Evolutionary conservation across 2,329 filamentous ascomycete genomes (phyloP).

Genomic region (Calonectria ilicicola): DNA sequence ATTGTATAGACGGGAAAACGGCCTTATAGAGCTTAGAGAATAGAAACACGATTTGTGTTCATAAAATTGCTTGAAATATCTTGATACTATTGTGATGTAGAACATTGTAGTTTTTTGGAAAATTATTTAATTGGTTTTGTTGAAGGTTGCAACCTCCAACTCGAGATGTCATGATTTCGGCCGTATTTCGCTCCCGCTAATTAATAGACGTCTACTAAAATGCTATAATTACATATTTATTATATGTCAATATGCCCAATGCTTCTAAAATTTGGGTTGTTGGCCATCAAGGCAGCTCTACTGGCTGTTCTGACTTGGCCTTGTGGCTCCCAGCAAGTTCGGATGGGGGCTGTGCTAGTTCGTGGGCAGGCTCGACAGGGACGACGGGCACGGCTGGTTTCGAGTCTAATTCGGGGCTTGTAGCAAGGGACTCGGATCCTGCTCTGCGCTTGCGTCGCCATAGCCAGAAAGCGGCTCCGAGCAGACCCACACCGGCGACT

Average conservation of each 20-base stretch:
- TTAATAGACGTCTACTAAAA: background rate
- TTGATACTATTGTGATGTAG: too few species aligned
- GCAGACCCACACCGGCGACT: background rate
- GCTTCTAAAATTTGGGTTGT: background rate
- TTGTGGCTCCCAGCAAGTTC: background rate
- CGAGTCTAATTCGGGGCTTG: background rate
- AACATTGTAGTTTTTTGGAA: background rate
- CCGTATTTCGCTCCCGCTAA: background rate
- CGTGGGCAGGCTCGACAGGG: background rate
- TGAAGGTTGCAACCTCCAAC: background rate
- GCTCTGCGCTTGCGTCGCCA: conserved; percentile 6
- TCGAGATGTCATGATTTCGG: background rate
- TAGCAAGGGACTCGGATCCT: background rate
- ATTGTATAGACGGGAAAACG: background rate
- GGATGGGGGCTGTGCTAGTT: background rate
- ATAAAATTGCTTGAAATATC: background rate
- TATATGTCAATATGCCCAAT: background rate
- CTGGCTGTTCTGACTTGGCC: background rate
- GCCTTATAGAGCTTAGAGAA: background rate
- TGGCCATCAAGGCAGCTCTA: background rate
- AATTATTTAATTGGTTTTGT: background rate
- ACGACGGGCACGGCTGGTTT: background rate
- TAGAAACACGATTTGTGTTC: background rate
- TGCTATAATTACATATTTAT: background rate
- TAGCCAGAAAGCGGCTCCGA: background rate